Evolutionary conservation across 805 yeast species (phyloP).

Genomic region (Yarrowia keelungensis): DNA sequence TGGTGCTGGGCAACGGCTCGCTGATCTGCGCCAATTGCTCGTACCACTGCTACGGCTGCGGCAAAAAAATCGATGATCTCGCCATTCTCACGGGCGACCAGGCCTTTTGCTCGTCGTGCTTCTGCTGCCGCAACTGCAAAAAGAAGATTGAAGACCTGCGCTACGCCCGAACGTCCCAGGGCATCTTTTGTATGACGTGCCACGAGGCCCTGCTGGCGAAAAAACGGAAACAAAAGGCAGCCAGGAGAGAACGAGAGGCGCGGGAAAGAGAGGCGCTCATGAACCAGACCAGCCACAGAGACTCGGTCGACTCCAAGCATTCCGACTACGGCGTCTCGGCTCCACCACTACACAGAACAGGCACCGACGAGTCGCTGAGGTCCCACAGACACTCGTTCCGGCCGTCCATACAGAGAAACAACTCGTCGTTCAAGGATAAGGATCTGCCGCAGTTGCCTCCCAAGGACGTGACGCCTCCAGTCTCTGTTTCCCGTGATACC

Average conservation of each 20-base stretch:
- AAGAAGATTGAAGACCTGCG: slow-evolving; percentile 83
- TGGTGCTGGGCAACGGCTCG: slow-evolving; percentile 92
- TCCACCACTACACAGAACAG: slow-evolving; percentile 15
- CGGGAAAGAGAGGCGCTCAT: slow-evolving; percentile 17
- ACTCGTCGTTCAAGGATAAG: slow-evolving; percentile 35
- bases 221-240: slow-evolving; percentile 55
- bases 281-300: neutral
- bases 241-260: slow-evolving; percentile 30
- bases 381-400: slow-evolving; percentile 21
- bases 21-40: slow-evolving; percentile 90
- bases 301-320: slow-evolving; percentile 27
- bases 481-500: slow-evolving; percentile 4
- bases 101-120: slow-evolving; percentile 91
- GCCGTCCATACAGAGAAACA: slow-evolving; percentile 19
- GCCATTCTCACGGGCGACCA: slow-evolving; percentile 95
- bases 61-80: slow-evolving; percentile 85
- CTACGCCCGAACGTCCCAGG: slow-evolving; percentile 92
- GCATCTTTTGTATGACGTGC: slow-evolving; percentile 90
- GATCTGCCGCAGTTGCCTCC: slow-evolving; percentile 37
- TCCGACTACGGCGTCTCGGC: slow-evolving; percentile 2
- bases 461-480: neutral
- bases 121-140: slow-evolving; percentile 87
- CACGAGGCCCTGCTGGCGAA: slow-evolving; percentile 82
- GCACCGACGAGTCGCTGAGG: slow-evolving; percentile 25
- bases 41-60: slow-evolving; percentile 86